Evolutionary conservation across 208 protist species (phyloP), one percentile per base, ranked within the genome.

Genomic region (Acanthamoeba triangularis): DNA sequence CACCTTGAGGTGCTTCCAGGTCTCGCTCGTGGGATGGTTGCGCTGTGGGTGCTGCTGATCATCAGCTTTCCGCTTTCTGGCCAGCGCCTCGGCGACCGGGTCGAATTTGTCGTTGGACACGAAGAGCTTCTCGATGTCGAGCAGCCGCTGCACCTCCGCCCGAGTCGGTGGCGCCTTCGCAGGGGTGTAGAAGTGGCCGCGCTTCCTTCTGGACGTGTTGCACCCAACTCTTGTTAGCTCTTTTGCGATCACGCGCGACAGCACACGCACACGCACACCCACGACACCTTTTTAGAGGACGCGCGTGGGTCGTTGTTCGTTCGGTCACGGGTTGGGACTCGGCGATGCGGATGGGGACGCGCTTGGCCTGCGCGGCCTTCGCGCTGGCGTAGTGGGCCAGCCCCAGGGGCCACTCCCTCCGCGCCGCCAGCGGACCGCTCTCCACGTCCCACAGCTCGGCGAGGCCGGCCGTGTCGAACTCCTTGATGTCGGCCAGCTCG

Each of bases 1-100:
- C 67, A 94, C 20, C 67, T 63, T 82, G 18, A 94, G 16, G 20
- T 94, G 72, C n/a, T 94, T 94, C 91, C 90, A 94, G 28, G 67
- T 94, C 49, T 78, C 54, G 10, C 37, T 56, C 16, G 87, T 54
- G 41, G 41, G 41, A 1, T 44, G 41, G 5, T 44, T 44, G 5
- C 11, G 1, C 33, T 74, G 18, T 20, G 23, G 37, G 1, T 8
- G 20, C 33, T 80, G 52, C 37, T 47, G 41, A 18, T n/a, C 20
- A 5, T 47, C 35, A 18, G 82, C 33, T 16, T 56, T 56, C 5
- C 52, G 67, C 35, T 92, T 67, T 4, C 63, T 14, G 13, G 20
- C 61, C 10, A 33, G 18, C 7, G 52, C 61, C 44, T 92, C 59
- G 63, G 87, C 87, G 16, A 49, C 37, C 3, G 28, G 61, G 37